These are phyloP conservation scores for Ceratocystis diversiconidia DNA, from an alignment of 2,329 filamentous ascomycete species.

Conservation along the genomic window DNA sequence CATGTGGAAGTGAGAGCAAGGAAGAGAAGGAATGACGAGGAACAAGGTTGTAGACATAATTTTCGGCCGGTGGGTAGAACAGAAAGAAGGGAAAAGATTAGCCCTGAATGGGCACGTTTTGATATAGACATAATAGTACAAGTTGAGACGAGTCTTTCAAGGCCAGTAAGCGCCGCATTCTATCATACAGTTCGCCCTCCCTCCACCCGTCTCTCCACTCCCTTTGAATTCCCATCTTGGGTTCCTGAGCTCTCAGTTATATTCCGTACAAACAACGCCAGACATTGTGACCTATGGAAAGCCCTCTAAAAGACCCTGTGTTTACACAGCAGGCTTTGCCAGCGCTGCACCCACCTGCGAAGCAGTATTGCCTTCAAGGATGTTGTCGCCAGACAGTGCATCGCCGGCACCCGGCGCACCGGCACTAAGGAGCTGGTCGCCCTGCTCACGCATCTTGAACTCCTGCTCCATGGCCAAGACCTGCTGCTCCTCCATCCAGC, in stretches of 20 bases:
- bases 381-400: constrained; percentile 23
- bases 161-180: not conserved
- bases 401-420: constrained; percentile 22
- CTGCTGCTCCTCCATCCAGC: constrained; percentile 91
- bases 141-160: constrained; percentile 8
- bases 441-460: constrained; percentile 87
- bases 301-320: not conserved
- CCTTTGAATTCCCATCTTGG: too few species aligned
- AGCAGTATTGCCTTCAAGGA: constrained; percentile 27
- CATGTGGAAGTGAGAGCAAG: constrained; percentile 30
- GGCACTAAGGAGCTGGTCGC: constrained; percentile 53
- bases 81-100: not conserved
- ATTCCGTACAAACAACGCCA: not conserved
- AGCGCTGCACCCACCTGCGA: constrained; percentile 37
- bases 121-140: constrained; percentile 12
- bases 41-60: not conserved
- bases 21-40: not conserved
- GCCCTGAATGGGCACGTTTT: constrained; percentile 4
- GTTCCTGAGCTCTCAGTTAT: not conserved
- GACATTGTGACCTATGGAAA: not conserved
- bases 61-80: not conserved
- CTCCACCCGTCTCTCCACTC: not conserved
- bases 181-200: not conserved
- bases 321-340: constrained; percentile 39
- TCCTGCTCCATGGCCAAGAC: constrained; percentile 95